Base-by-base conservation (phyloP, 1,284 basidiomycete genomes). In the Testicularia cyperi region DNA sequence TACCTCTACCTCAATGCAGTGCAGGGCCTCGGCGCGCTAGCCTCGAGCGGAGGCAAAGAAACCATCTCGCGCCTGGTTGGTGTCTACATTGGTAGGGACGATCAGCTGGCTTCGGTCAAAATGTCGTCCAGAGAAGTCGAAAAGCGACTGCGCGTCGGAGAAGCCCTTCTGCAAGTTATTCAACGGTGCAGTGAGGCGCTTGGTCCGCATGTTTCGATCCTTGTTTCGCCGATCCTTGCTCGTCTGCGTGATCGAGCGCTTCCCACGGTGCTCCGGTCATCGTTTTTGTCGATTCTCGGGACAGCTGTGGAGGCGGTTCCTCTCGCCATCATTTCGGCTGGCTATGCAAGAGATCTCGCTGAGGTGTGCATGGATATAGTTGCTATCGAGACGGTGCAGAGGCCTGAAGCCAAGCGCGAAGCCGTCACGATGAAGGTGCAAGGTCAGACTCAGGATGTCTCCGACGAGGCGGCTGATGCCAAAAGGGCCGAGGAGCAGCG, bases 1-100 rank as follows among this genome's bases (percentile, higher is more conserved):
- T 97, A 92, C 77, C 85, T 97, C 48, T 97, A 92, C 75, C 79
- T 97, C 44, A 92, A 92, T 71, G 91, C 90, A 0, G 86, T 95
- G 5, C 88, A 92, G 70, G 94, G 92, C 0, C 80, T 98, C 2
- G 83, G 86, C 5, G 85, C 83, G 8, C 38, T 76, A 33, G 62
- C 58, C 0, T 46, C 49, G 9, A 47, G 40, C 24, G 65, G 63
- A 13, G 66, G 65, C 3, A 27, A 31, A 1, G 32, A 49, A 21
- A 53, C 62, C 15, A 58, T 75, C 16, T 14, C 43, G 6, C 38
- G 54, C 1, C 45, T 74, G 6, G 46, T 75, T 2, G 40, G 45
- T 10, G 44, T 70, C 26, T 73, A 74, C 27, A 44, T 70, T 12
- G 60, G 61, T 6, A 53, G 65, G 5, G 65, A 69, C 5, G 61